Conservation (phyloP, 192 early-diverging fungal genomes). For the Coemansia sp. region DNA sequence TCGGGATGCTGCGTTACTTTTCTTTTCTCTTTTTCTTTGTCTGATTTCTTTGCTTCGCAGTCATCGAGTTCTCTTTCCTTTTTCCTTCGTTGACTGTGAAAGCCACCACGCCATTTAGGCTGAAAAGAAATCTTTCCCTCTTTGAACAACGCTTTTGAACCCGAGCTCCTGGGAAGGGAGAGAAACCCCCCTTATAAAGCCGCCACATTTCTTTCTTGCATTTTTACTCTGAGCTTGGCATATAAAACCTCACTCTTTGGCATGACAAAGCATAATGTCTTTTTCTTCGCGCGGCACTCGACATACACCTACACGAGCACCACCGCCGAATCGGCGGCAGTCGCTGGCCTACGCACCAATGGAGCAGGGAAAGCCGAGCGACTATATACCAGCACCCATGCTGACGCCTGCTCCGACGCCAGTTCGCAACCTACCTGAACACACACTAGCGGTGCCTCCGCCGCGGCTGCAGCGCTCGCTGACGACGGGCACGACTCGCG, state of each 20-base stretch:
- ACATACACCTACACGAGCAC: neutral
- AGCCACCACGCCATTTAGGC: neutral
- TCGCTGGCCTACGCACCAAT: neutral
- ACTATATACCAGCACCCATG: conserved; percentile 5
- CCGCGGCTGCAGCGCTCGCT: neutral
- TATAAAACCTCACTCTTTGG: neutral
- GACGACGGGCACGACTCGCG: neutral
- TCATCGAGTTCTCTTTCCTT: too few species aligned
- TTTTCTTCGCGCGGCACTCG: neutral
- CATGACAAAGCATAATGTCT: conserved; percentile 1
- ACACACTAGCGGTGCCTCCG: neutral
- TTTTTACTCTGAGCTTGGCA: neutral
- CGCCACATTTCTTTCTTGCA: neutral
- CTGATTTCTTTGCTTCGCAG: neutral
- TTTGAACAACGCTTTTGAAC: neutral
- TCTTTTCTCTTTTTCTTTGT: neutral
- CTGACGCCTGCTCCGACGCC: conserved; percentile 24
- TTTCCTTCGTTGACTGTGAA: neutral
- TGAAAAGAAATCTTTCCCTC: neutral
- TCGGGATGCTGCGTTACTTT: neutral
- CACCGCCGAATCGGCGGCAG: neutral
- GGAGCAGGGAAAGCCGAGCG: neutral
- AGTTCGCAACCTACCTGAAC: neutral
- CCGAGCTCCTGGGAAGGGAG: neutral
- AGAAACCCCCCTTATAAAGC: neutral